These are phyloP conservation scores for Ogataea sp. DNA, from an alignment of 805 yeast genomes.

Conservation along the genomic window DNA sequence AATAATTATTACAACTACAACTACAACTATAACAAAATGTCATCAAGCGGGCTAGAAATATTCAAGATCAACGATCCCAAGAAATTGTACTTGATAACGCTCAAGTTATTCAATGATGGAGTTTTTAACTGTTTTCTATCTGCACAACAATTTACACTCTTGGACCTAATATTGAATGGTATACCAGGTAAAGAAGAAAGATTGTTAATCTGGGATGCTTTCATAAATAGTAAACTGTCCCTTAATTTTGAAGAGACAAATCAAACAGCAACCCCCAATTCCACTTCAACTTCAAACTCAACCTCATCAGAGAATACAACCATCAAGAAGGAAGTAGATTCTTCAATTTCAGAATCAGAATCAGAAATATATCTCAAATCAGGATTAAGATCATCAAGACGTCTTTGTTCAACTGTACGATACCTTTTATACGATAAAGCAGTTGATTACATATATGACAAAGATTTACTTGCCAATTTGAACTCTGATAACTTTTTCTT, in stretches of 20 bases:
- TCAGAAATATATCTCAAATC: constrained; percentile 35
- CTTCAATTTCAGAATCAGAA: too few species aligned
- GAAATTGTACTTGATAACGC: constrained; percentile 26
- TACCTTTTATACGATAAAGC: constrained; percentile 70
- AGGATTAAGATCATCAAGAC: constrained; percentile 39
- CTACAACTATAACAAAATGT: not conserved
- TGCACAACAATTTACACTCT: constrained; percentile 45
- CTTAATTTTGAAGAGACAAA: constrained; percentile 16
- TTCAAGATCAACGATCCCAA: constrained; percentile 17
- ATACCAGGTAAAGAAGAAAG: constrained; percentile 6
- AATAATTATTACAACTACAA: too few species aligned
- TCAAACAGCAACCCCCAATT: constrained; percentile 1
- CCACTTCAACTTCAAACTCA: too few species aligned
- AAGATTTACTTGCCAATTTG: constrained; percentile 32
- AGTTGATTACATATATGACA: constrained; percentile 34
- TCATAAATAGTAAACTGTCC: constrained; percentile 33
- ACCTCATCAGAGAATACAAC: not conserved
- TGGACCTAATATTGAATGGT: constrained; percentile 36
- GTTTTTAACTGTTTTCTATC: constrained; percentile 42
- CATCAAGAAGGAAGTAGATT: not conserved
- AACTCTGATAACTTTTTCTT: constrained; percentile 36
- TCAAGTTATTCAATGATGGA: constrained; percentile 27
- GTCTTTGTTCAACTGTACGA: constrained; percentile 56
- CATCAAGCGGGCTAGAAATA: constrained; percentile 3
- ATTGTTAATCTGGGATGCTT: constrained; percentile 32